Evolutionary conservation across 2,329 filamentous ascomycete genomes (phyloP).

Genomic region (Trichoderma citrinoviride): DNA sequence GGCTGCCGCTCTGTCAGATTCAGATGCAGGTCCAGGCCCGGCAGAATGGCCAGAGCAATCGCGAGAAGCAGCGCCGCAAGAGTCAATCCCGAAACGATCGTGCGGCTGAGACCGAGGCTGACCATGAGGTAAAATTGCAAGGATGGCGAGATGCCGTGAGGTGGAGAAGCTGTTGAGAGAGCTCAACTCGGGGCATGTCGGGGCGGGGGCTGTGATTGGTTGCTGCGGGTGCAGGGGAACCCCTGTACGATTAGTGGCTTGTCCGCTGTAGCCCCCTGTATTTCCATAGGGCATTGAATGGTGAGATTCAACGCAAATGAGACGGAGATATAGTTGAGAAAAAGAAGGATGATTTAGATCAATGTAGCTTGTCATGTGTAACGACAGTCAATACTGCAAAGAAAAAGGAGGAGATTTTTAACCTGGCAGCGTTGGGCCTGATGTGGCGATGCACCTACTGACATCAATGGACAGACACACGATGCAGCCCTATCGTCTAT

Average conservation of each 20-base stretch:
- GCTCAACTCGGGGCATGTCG: neutral
- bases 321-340: no score
- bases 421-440: no score
- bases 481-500: no score
- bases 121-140: conserved; percentile 20
- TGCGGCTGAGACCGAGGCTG: conserved; percentile 6
- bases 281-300: neutral
- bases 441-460: no score
- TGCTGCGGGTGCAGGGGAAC: neutral
- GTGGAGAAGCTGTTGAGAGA: conserved; percentile 4
- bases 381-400: no score
- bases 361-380: no score
- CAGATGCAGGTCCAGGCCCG: neutral
- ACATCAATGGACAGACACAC: no score
- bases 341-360: no score
- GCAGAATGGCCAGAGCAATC: neutral
- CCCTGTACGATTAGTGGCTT: neutral
- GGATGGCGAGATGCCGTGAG: neutral
- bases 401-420: no score
- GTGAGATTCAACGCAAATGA: no score
- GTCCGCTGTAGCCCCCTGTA: neutral
- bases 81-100: neutral
- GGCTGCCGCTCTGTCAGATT: neutral
- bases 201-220: conserved; percentile 6
- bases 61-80: conserved; percentile 7